phyloP scores from a whole-genome alignment of 768 basidiomycete genomes.

The Termitomyces sp. region DNA sequence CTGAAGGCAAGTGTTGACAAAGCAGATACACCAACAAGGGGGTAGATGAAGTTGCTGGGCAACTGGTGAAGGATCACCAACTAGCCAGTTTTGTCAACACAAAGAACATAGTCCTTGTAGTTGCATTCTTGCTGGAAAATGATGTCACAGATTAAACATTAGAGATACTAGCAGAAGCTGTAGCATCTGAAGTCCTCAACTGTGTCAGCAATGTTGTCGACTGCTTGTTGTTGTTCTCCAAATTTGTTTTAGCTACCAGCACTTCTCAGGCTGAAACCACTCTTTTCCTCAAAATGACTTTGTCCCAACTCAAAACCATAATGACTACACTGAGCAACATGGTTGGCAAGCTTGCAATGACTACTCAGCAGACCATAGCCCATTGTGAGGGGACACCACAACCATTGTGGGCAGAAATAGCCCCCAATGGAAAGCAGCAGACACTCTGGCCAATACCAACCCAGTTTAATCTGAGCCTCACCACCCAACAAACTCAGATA shows the following conservation, averaged over 20 bases:
- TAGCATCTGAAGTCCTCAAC: conserved; percentile 2
- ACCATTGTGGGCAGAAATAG: background rate
- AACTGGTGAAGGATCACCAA: too few species aligned
- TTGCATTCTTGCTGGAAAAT: conserved; percentile 3
- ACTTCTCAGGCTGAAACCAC: too few species aligned
- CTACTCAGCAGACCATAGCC: background rate
- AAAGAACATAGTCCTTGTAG: too few species aligned
- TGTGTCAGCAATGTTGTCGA: background rate
- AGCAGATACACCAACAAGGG: too few species aligned
- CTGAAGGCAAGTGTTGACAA: too few species aligned
- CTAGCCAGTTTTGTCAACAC: too few species aligned
- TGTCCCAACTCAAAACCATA: background rate
- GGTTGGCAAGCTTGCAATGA: background rate
- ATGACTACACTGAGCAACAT: background rate
- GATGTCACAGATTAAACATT: background rate
- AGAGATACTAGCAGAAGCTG: background rate
- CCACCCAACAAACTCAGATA: background rate
- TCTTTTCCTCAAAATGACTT: background rate
- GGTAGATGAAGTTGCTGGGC: too few species aligned
- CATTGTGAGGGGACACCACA: background rate
- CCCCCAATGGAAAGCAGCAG: background rate
- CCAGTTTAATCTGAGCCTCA: background rate
- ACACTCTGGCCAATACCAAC: background rate
- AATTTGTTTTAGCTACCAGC: too few species aligned
- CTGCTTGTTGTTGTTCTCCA: background rate